Evolutionary conservation across 2,329 filamentous ascomycete species (phyloP), one percentile per base, ranked within the genome.

Genomic region (Rachicladosporium sp.): DNA sequence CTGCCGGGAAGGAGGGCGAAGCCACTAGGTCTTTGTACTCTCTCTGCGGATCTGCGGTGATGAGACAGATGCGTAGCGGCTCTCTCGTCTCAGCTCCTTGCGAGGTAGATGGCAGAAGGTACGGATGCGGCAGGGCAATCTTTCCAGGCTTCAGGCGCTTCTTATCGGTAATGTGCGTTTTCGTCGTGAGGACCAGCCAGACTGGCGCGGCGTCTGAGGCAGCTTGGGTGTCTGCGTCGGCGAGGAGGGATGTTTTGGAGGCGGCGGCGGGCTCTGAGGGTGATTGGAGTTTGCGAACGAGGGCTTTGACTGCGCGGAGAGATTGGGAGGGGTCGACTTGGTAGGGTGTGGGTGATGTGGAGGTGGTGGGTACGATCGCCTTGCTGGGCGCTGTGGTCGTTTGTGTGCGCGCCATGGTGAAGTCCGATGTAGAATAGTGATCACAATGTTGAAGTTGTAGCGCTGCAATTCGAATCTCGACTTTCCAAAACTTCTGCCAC

Each of bases 11-110:
- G 30, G 76, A 73, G 32, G 80, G 74, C 40, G 80, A 76, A 37
- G 77, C 79, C 47, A 95, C 73, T 34, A 93, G 72, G 62, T 96
- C 81, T 69, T 96, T 96, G 73, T 91, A 93, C 40, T 77, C 74
- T 48, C 87, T 78, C 70, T 94, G 87, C 2, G 78, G 78, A 50
- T 80, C 77, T 51, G 86, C 84, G 41, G 81, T 85, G 61, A 94
- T 93, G 44, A 95, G 70, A 65, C 88, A 95, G 62, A 95, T 71
- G 51, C 78, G 81, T 42, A 78, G 43, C n/a, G 43, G 48, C 30
- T 52, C 49, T 35, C 52, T 47, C 2, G 46, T 45, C 9, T 48
- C 67, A 41, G 73, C 73, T 41, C 73, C 65, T 48, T 78, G 73
- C 23, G 7, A 8, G 23, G 23, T 6, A 2, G 23, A 2, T 6